Base-by-base conservation (phyloP, 352 stramenopile species). In the Pythium insidiosum region DNA sequence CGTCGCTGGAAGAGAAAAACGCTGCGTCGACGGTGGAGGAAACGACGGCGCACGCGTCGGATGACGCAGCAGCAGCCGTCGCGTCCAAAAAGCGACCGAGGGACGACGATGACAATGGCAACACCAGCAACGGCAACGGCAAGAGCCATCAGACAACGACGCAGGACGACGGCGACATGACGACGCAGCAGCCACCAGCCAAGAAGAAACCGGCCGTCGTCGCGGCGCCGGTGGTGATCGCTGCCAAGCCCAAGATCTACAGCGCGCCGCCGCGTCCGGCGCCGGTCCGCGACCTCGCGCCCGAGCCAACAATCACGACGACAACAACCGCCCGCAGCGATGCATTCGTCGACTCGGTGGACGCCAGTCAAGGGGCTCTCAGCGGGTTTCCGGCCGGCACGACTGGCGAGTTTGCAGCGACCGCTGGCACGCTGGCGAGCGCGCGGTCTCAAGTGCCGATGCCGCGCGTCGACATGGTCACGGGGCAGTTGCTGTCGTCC, bases 1-100 rank as follows among this genome's bases (percentile, higher is more conserved):
- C 81, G 61, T 78, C 75, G 30, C 61, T 93, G 18, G 78, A 88
- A n/a, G n/a, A n/a, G n/a, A n/a, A n/a, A n/a, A n/a, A n/a, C n/a
- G n/a, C n/a, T n/a, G n/a, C n/a, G n/a, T n/a, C n/a, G n/a, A n/a
- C n/a, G n/a, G n/a, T n/a, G n/a, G n/a, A n/a, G n/a, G n/a, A n/a
- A n/a, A n/a, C n/a, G 57, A 47, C 75, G 60, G 43, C 71, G 6
- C 15, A 35, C 1, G n/a, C 61, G 6, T 19, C 11, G 4, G 20
- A 37, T 1, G 18, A 34, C n/a, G 31, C 29, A 5, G 22, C 30
- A 25, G 18, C 46, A 15, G 16, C 43, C 10, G 5, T 10, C 4
- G 24, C 9, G 5, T 10, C 28, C 23, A 65, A 57, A 31, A 81
- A 81, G 53, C 56, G 68, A 42, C 23, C 55, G 31, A 6, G 43